Evolutionary conservation across 129 eudicot genomes (phyloP), one percentile per base, ranked within the genome.

Genomic region (Ambrosia trifida): DNA sequence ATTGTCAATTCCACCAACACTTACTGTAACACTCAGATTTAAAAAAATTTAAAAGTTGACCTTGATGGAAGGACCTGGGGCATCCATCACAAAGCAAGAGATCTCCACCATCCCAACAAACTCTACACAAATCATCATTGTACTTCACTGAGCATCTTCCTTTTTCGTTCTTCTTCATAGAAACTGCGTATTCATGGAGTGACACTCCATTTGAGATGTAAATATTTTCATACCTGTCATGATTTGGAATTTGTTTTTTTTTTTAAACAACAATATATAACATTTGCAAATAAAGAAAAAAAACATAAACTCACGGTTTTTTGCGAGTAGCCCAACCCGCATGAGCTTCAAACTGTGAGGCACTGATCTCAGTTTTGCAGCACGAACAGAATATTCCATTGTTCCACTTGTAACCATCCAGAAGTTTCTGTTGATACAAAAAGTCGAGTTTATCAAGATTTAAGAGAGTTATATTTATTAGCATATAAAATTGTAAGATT

Each of bases 41-140:
- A 20, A 17, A 66, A 68, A 73, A n/a, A 58, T 47, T 38, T 11
- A 8, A 70, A 59, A 73, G 32, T 49, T 68, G 62, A 90, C 97
- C 97, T 86, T 66, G 77, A 68, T 94, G 99, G 70, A 87, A 94
- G 70, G 97, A 88, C 83, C 99, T 94, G 36, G 99, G 99, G 75
- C 99, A 94, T 73, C 93, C 97, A 84, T 90, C 96, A 87, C 99
- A 94, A 54, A 94, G 96, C 80, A 94, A 69, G 28, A 94, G 96
- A 66, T 85, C 78, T 44, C 97, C 99, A 84, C 99, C 99, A 79
- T 94, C 97, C 40, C 86, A 88, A 80, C 97, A 94, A 38, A 94
- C 82, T 81, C 77, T 74, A 90, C 99, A 94, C 69, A 87, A 60
- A 45, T 94, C 90, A 82, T 93, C 98, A 79, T 82, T 94, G 64